These are phyloP conservation scores for Acacia concinna DNA, from an alignment of 331 rosid genomes.

Conservation along the genomic window DNA sequence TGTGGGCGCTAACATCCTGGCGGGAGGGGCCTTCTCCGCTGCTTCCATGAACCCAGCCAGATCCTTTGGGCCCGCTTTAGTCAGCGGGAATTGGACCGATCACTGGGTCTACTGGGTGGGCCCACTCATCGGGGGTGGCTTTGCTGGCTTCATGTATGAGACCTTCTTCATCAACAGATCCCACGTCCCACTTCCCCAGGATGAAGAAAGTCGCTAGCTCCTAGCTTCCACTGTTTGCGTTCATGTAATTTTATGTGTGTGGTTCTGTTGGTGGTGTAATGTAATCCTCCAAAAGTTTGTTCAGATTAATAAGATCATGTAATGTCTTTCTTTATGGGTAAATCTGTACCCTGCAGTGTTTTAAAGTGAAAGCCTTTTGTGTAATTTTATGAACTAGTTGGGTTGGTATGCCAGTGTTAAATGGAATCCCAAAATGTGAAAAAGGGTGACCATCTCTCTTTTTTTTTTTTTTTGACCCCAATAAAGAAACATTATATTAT, in stretches of 20 bases:
- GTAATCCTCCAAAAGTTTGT: not conserved
- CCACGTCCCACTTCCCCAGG: conserved; percentile 44
- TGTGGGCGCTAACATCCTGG: conserved; percentile 80
- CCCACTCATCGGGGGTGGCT: conserved; percentile 82
- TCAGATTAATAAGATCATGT: not conserved
- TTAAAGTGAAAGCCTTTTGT: not conserved
- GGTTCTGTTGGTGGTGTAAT: not conserved
- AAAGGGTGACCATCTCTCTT: too few species aligned
- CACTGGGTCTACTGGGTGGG: conserved; percentile 97
- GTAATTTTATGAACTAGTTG: not conserved
- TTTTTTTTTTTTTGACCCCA: too few species aligned
- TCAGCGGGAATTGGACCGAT: conserved; percentile 74
- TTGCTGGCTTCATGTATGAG: conserved; percentile 77
- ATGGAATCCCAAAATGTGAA: not conserved
- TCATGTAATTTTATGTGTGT: not conserved
- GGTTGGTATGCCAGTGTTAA: not conserved
- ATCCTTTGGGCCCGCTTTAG: conserved; percentile 90
- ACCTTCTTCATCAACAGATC: conserved; percentile 59
- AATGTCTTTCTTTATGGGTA: not conserved
- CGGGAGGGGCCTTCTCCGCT: conserved; percentile 77
- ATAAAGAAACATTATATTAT: too few species aligned
- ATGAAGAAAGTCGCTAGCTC: conserved; percentile 36
- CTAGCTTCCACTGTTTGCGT: not conserved
- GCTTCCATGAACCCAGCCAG: conserved; percentile 92
- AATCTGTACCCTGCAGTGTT: not conserved